Conservation (phyloP, 1,284 basidiomycete genomes). For the Cutaneotrichosporon arboriforme region DNA sequence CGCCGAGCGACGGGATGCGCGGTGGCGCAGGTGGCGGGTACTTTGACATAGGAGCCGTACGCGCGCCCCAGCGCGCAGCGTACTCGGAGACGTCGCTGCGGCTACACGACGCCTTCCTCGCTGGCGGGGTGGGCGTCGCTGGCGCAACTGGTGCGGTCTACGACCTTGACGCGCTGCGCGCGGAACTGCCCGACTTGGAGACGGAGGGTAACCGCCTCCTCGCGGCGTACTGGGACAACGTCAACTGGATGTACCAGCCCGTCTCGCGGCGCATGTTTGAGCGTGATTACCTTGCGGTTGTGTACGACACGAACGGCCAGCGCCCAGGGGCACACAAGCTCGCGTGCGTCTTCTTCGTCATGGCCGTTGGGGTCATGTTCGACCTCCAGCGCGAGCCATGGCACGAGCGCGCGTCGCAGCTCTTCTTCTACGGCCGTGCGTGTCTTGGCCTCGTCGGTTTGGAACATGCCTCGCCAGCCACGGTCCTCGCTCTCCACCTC, state of each 20-base stretch:
- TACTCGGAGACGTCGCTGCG: constrained; percentile 2
- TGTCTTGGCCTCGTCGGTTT: constrained; percentile 38
- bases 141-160: background rate
- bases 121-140: background rate
- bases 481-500: constrained; percentile 43
- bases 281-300: constrained; percentile 38
- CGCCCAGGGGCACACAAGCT: constrained; percentile 42
- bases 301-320: constrained; percentile 33
- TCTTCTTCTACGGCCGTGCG: constrained; percentile 40
- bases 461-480: constrained; percentile 40
- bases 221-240: constrained; percentile 45
- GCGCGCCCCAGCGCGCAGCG: background rate
- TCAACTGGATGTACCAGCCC: constrained; percentile 47
- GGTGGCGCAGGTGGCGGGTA: background rate
- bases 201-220: constrained; percentile 30
- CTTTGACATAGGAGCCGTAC: background rate
- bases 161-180: constrained; percentile 1
- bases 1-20: background rate
- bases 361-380: constrained; percentile 46
- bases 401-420: constrained; percentile 36
- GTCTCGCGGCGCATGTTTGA: constrained; percentile 41
- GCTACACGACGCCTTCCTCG: constrained; percentile 2
- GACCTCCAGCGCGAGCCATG: constrained; percentile 41
- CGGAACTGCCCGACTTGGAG: constrained; percentile 39
- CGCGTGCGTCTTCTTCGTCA: constrained; percentile 45